Base-by-base conservation (phyloP, 139 green algal genomes). In the Chlorella sp. region DNA sequence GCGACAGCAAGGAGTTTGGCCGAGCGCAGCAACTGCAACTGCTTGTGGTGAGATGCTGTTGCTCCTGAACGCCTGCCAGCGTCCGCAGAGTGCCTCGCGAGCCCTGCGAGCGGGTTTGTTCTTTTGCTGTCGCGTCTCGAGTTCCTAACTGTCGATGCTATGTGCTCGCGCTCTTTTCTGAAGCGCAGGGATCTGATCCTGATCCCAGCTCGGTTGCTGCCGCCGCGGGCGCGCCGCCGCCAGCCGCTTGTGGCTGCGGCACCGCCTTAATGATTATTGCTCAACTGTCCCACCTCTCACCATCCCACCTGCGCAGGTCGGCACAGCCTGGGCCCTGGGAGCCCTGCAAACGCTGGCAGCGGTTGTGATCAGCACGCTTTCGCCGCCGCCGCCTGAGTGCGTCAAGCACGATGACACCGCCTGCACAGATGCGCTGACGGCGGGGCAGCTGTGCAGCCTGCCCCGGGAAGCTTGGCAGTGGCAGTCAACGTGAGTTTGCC, bases 321-420 rank as follows among this genome's bases (percentile, higher is more conserved):
- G 76, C 7, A 24, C 81, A 2, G 65, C 69, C 0, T 80, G 88
- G 73, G 46, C 84, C 5, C 54, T 84, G 32, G 75, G 76, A 0
- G 82, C 81, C 34, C 48, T 92, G 24, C 87, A 90, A 32, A 89
- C 84, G 20, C 81, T 92, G 32, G 28, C 87, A 5, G 82, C 77
- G 13, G 54, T 87, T 11, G 77, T 83, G 40, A 58, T 44, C 26
- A 40, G 60, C 14, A 60, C 51, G 9, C 51, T 60, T 11, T 26
- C 51, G 9, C 51, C 51, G 11, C 51, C 51, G 51, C 51, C 22
- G 51, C 51, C 51, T 16, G 51, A 60, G 51, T 60, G 51, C 24
- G n/a, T 76, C 7, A 72, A 75, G 30, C n/a, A 64, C 9, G 83
- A 69, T 30, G 86, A 84, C 34, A 38, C 38, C 26, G 58, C 36